A percentile compares a stretch with the other conserved stretches of the same genome.
Evolutionary conservation across 192 early-diverging fungal species (phyloP).

Genomic region (Coemansia sp.): DNA sequence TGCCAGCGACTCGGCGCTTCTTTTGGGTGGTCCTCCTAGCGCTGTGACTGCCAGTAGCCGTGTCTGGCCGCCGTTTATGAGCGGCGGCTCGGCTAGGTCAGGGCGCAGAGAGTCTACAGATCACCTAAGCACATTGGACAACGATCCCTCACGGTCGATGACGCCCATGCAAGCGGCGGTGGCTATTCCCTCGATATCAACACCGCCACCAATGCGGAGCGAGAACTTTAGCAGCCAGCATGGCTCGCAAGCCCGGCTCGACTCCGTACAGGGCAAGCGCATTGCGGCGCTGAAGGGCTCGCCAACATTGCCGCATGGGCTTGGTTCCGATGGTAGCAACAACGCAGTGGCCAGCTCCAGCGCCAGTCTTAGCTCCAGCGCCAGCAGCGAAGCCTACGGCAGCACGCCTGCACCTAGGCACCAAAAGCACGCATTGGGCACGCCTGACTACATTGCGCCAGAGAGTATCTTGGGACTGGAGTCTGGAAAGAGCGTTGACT

Average conservation of each 20-base stretch:
- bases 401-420: neutral
- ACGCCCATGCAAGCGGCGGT: neutral
- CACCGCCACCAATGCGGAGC: slow-evolving; percentile 13
- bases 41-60: slow-evolving; percentile 2
- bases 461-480: slow-evolving; percentile 87
- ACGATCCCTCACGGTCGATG: neutral
- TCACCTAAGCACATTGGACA: neutral
- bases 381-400: slow-evolving; percentile 7
- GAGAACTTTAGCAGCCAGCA: neutral
- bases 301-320: slow-evolving; percentile 1
- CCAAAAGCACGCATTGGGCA: slow-evolving; percentile 65
- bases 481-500: slow-evolving; percentile 78
- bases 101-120: neutral
- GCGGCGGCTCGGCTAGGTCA: neutral
- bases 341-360: slow-evolving; percentile 12
- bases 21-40: neutral
- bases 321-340: slow-evolving; percentile 7
- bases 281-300: slow-evolving; percentile 54
- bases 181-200: slow-evolving; percentile 10
- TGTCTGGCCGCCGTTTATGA: slow-evolving; percentile 20
- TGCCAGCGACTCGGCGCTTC: neutral
- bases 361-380: slow-evolving; percentile 15
- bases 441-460: slow-evolving; percentile 91
- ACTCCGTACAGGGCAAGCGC: slow-evolving; percentile 37
- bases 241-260: neutral